phyloP scores from a whole-genome alignment of 2,329 filamentous ascomycete species.

The Xylaria hypoxylon region DNA sequence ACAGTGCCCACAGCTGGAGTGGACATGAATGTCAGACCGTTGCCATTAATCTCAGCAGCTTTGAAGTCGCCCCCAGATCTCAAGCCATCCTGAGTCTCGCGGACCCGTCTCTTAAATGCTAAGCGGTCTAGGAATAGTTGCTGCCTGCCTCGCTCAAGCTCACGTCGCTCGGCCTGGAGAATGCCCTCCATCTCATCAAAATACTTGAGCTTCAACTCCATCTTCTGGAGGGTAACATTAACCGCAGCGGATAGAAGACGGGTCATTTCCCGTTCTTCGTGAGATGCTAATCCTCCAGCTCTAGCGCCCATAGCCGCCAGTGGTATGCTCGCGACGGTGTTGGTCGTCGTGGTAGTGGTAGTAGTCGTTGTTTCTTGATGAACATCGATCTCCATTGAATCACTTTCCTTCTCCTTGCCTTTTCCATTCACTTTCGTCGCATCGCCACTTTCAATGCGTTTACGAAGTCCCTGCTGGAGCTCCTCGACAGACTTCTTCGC shows the following conservation, averaged over 20 bases:
- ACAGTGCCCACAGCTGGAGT: conserved; percentile 57
- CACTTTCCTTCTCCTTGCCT: conserved; percentile 66
- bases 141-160: conserved; percentile 90
- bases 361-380: conserved; percentile 60
- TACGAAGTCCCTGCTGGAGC: conserved; percentile 82
- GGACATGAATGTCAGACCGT: conserved; percentile 66
- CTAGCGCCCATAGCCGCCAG: conserved; percentile 88
- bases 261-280: conserved; percentile 97
- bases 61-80: conserved; percentile 65
- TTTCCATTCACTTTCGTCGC: conserved; percentile 65
- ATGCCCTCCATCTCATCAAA: conserved; percentile 97
- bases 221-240: conserved; percentile 93
- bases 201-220: conserved; percentile 94
- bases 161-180: conserved; percentile 89
- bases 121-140: conserved; percentile 94
- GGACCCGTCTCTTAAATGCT: conserved; percentile 87
- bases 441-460: conserved; percentile 75
- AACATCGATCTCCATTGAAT: conserved; percentile 74
- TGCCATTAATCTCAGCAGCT: conserved; percentile 63
- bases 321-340: conserved; percentile 77
- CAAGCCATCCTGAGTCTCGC: conserved; percentile 83
- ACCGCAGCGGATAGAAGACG: conserved; percentile 91
- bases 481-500: conserved; percentile 89
- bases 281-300: conserved; percentile 87
- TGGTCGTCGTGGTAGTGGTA: conserved; percentile 61